Base-by-base conservation (phyloP, 352 stramenopile genomes). In the Blastocystis sp. region DNA sequence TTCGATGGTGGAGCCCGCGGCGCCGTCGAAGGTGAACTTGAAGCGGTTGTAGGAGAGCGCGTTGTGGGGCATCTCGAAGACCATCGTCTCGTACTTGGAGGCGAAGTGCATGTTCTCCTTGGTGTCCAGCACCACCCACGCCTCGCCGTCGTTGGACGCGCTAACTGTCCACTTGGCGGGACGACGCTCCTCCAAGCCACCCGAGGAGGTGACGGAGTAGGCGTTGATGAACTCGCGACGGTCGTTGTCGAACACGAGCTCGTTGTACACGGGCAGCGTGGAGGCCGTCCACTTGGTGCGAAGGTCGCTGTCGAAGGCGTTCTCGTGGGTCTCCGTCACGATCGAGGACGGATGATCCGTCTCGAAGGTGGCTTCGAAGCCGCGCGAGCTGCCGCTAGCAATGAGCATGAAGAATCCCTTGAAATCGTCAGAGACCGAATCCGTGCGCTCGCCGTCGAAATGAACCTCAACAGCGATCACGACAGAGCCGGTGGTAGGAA, bases 141-240 rank as follows among this genome's bases (percentile, higher is more conserved):
- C 24, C 26, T 35, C 35, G 21, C 29, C 24, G 51, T 88, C 78
- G 35, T 88, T 88, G n/a, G 78, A 88, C 21, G 35, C 78, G 26
- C 39, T 65, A 6, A 88, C 24, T 21, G 45, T 77, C 78, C 78
- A 88, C 1, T 55, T 29, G 24, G 3, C 12, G 24, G 78, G 78
- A 51, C 35, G 62, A 70, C 78, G 62, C 13, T 69, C 45, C 9
- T 35, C 51, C 12, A 74, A 16, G 31, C 65, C 78, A 31, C 62
- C 62, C 21, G 62, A 78, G 45, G 78, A 79, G 3, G 59, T 69
- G 1, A 88, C 35, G 16, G 78, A 33, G 35, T 88, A 88, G 24
- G 78, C 62, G 37, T 88, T 88, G 50, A 88, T 88, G 65, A 78
- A 88, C 13, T 88, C 59, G 29, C 65, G 33, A 55, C 77, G 60